phyloP scores from a whole-genome alignment of 768 basidiomycete species.

The Chalciporus pseudorubinellus region DNA sequence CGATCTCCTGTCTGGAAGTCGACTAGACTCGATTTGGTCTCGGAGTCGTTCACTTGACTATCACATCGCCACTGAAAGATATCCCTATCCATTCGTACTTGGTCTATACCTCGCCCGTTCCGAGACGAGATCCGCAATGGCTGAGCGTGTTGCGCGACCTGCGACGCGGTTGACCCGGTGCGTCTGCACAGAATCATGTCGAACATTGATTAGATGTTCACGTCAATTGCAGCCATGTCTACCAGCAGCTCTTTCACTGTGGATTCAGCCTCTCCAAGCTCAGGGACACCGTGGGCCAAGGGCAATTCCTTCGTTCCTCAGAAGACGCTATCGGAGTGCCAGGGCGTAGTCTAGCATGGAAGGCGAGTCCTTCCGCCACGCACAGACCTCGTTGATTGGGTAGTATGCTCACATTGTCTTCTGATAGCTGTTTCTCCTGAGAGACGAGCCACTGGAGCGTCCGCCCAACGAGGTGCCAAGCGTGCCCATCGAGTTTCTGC shows the following conservation, averaged over 20 bases:
- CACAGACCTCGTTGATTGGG: conserved; percentile 13
- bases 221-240: conserved; percentile 35
- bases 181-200: not conserved
- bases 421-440: conserved; percentile 64
- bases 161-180: conserved; percentile 23
- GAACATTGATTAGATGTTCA: conserved; percentile 1
- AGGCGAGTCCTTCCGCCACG: conserved; percentile 43
- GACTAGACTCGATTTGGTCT: not conserved
- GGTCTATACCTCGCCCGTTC: not conserved
- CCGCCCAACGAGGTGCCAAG: conserved; percentile 38
- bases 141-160: conserved; percentile 27
- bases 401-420: conserved; percentile 16
- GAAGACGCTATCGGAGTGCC: conserved; percentile 47
- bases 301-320: conserved; percentile 50
- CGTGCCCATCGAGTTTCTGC: conserved; percentile 43
- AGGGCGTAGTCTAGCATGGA: conserved; percentile 86
- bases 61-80: too few species aligned
- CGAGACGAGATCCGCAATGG: conserved; percentile 14
- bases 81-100: not conserved
- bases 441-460: conserved; percentile 60
- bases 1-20: too few species aligned
- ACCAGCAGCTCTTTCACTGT: conserved; percentile 48
- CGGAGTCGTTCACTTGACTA: too few species aligned
- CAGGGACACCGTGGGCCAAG: conserved; percentile 62
- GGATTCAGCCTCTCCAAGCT: conserved; percentile 58